Conservation (phyloP, 768 basidiomycete genomes). For the Crepidotus variabilis region DNA sequence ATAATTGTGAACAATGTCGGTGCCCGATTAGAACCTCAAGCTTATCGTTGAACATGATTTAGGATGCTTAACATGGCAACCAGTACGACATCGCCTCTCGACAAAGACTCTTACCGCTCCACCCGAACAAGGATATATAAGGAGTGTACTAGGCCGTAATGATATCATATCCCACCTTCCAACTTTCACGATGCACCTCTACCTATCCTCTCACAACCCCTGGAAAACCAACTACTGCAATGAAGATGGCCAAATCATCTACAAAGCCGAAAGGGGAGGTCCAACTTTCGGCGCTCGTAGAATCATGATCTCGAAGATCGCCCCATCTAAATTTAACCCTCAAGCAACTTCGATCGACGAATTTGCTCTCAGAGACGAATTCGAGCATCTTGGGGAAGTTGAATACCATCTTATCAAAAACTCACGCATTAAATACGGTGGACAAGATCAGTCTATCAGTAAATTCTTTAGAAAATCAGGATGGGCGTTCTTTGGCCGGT, state of each 20-base stretch:
- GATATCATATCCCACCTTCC: too few species aligned
- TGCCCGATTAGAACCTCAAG: too few species aligned
- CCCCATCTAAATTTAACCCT: background rate
- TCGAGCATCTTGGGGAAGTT: background rate
- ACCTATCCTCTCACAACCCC: constrained; percentile 11
- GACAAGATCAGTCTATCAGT: background rate
- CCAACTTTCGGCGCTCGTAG: background rate
- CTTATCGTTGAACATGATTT: too few species aligned
- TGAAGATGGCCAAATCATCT: constrained; percentile 17
- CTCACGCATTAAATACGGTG: background rate
- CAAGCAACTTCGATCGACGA: background rate
- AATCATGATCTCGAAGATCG: background rate
- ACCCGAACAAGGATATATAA: too few species aligned
- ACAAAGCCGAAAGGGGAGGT: constrained; percentile 15
- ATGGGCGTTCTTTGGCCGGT: background rate
- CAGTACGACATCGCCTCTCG: too few species aligned
- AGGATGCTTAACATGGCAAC: too few species aligned
- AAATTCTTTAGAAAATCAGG: background rate
- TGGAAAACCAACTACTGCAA: constrained; percentile 18
- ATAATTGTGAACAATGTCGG: too few species aligned
- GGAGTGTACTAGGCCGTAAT: too few species aligned
- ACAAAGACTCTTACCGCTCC: too few species aligned
- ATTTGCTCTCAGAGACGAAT: background rate
- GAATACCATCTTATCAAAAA: background rate
- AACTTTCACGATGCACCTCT: constrained; percentile 12